phyloP scores from a whole-genome alignment of 2,329 filamentous ascomycete species.

The Phaeophleospora eucalypticola region DNA sequence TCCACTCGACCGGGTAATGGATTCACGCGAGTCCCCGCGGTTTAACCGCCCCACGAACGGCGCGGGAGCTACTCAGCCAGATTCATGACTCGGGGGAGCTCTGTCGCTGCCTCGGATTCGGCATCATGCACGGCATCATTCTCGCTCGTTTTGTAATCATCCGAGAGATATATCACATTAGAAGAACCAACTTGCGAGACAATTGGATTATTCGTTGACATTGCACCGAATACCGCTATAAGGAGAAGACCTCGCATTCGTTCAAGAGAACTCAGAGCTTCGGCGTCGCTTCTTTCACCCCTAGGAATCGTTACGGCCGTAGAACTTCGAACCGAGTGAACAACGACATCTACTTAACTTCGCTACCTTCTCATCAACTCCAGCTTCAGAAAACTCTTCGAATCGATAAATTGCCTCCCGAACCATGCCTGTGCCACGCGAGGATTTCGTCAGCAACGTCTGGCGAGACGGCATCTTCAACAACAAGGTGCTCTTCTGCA shows the following conservation, averaged over 20 bases:
- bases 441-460: conserved; percentile 72
- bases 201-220: too few species aligned
- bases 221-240: too few species aligned
- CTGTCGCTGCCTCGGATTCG: not conserved
- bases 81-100: conserved; percentile 3
- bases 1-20: not conserved
- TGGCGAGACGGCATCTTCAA: conserved; percentile 87
- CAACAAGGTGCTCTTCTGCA: conserved; percentile 89
- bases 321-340: not conserved
- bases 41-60: not conserved
- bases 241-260: too few species aligned
- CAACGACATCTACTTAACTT: too few species aligned
- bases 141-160: conserved; percentile 1
- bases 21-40: not conserved
- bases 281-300: too few species aligned
- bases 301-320: conserved; percentile 1
- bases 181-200: too few species aligned
- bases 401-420: too few species aligned
- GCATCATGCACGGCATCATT: too few species aligned
- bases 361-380: too few species aligned
- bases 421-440: conserved; percentile 55
- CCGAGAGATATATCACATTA: too few species aligned
- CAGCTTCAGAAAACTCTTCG: too few species aligned
- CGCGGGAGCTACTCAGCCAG: not conserved
- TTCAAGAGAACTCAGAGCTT: too few species aligned